Conservation (phyloP, 164 flowering plant genomes). For the Chimonanthus praecox region DNA sequence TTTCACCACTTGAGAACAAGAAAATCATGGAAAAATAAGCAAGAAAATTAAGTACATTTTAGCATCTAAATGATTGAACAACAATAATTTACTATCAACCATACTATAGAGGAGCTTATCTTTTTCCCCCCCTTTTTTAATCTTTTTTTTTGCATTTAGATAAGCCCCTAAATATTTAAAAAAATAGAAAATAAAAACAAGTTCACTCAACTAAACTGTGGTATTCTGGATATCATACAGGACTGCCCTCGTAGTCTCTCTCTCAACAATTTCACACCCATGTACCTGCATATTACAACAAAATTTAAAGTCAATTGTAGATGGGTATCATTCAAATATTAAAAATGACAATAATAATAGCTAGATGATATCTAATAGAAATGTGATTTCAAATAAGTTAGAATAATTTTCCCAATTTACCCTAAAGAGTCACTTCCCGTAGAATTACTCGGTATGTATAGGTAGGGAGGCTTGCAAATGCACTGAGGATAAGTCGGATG, state of each 20-base stretch:
- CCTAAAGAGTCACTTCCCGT: too few relatives aligned
- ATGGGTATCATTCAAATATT: not conserved
- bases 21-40: too few relatives aligned
- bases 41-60: not conserved
- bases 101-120: not conserved
- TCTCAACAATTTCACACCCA: conserved; percentile 82
- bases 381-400: too few relatives aligned
- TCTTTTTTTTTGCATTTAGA: not conserved
- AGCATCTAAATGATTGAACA: not conserved
- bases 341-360: not conserved
- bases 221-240: conserved; percentile 21
- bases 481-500: too few relatives aligned
- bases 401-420: too few relatives aligned
- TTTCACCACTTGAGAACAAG: too few relatives aligned
- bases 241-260: conserved; percentile 58
- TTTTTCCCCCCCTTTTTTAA: not conserved
- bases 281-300: conserved; percentile 52
- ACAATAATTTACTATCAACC: not conserved
- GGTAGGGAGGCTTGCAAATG: too few relatives aligned
- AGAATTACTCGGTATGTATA: too few relatives aligned
- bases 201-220: not conserved
- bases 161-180: not conserved
- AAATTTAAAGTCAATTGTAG: not conserved
- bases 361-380: too few relatives aligned
- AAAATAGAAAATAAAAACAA: not conserved